A percentile compares a stretch with the other conserved stretches of the same genome.
Conservation (phyloP, 495 filamentous ascomycete species). For the Xylaria sp. region DNA sequence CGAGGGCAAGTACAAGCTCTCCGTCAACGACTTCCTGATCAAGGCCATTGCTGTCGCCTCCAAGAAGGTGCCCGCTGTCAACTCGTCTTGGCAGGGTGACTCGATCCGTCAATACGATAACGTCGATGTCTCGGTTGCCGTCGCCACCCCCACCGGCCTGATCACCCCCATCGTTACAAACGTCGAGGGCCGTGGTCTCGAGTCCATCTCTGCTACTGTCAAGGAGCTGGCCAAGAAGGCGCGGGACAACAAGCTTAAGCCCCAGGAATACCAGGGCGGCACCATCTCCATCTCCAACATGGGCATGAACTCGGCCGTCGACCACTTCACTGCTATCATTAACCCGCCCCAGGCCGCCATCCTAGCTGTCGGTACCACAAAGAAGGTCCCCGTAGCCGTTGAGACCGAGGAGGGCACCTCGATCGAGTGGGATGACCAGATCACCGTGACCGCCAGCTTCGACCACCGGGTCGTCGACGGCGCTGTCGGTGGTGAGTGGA, state of each 20-base stretch:
- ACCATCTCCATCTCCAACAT: slow-evolving; percentile 99
- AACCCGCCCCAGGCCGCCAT: slow-evolving; percentile 98
- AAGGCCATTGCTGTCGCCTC: slow-evolving; percentile 91
- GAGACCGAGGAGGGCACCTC: slow-evolving; percentile 81
- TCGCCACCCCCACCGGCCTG: slow-evolving; percentile 90
- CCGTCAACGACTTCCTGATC: slow-evolving; percentile 98
- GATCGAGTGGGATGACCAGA: slow-evolving; percentile 97
- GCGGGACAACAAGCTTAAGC: slow-evolving; percentile 97
- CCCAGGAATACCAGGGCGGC: slow-evolving; percentile 98
- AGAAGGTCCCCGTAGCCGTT: slow-evolving; percentile 90
- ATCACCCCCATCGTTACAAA: slow-evolving; percentile 97
- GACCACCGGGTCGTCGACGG: slow-evolving; percentile 93
- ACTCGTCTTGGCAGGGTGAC: slow-evolving; percentile 91
- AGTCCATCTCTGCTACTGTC: slow-evolving; percentile 84
- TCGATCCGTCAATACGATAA: slow-evolving; percentile 90
- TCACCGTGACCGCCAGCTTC: slow-evolving; percentile 90
- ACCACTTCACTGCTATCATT: slow-evolving; percentile 99
- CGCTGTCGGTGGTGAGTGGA: slow-evolving; percentile 96
- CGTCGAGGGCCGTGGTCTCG: slow-evolving; percentile 81
- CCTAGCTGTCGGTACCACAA: slow-evolving; percentile 90
- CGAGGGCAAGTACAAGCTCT: slow-evolving; percentile 96
- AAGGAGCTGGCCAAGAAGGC: slow-evolving; percentile 97
- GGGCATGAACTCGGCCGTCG: slow-evolving; percentile 98
- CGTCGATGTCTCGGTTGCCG: slow-evolving; percentile 92
- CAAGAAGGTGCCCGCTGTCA: slow-evolving; percentile 92